These are phyloP conservation scores for Ganoderma sp. DNA, from an alignment of 1,284 basidiomycete species.

Conservation along the genomic window DNA sequence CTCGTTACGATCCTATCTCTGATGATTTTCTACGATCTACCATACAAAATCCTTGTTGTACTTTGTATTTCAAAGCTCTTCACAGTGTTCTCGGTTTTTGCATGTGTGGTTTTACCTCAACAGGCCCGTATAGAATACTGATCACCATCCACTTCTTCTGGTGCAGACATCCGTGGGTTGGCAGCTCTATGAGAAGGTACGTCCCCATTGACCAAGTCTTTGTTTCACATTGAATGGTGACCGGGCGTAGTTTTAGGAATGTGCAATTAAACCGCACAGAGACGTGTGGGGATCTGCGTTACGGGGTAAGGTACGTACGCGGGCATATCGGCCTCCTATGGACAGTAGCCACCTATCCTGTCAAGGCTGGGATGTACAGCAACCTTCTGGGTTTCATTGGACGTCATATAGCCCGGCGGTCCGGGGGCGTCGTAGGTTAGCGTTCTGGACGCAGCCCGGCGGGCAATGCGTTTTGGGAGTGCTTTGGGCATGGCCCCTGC, in stretches of 20 bases:
- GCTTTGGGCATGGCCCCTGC: not conserved
- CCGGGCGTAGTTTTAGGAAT: not conserved
- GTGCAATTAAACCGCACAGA: too few relatives aligned
- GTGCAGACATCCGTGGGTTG: not conserved
- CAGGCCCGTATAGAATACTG: not conserved
- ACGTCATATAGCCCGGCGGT: not conserved
- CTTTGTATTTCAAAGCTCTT: not conserved
- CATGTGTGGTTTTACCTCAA: not conserved
- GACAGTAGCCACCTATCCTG: not conserved
- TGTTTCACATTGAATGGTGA: not conserved
- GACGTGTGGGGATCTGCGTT: not conserved
- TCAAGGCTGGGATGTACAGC: not conserved
- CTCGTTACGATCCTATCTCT: not conserved
- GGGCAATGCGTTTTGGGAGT: not conserved
- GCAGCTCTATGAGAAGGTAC: not conserved
- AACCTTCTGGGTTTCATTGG: not conserved
- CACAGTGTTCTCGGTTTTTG: not conserved
- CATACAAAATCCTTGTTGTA: not conserved
- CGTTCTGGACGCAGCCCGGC: not conserved
- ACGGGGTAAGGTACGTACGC: not conserved
- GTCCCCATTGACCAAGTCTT: not conserved
- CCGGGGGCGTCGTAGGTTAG: not conserved
- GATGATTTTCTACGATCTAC: not conserved
- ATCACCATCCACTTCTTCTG: not conserved
- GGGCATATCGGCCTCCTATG: not conserved